phyloP scores from a whole-genome alignment of 805 yeast species.

The Metschnikowia similis region DNA sequence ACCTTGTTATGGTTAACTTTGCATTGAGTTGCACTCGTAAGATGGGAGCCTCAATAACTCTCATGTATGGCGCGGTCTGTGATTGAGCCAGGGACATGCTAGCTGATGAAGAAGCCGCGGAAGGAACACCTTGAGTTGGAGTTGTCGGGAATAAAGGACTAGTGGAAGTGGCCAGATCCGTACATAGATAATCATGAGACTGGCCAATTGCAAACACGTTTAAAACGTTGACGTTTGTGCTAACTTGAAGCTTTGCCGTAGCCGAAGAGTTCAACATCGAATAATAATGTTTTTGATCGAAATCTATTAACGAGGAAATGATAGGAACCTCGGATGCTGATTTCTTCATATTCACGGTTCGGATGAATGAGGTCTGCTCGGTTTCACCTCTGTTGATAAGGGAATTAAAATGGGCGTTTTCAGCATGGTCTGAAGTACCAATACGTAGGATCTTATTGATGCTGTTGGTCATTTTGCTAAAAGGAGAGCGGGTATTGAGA shows the following conservation, averaged over 20 bases:
- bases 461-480: slow-evolving; percentile 30
- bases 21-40: slow-evolving; percentile 38
- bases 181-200: slow-evolving; percentile 20
- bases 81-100: slow-evolving; percentile 8
- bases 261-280: slow-evolving; percentile 25
- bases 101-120: slow-evolving; percentile 9
- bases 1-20: slow-evolving; percentile 36
- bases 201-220: slow-evolving; percentile 41
- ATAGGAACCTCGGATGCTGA: slow-evolving; percentile 2
- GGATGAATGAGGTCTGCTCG: not conserved
- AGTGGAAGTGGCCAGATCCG: slow-evolving; percentile 17
- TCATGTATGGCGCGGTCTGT: slow-evolving; percentile 20
- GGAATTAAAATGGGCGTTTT: slow-evolving; percentile 3
- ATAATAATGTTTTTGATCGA: slow-evolving; percentile 28
- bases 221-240: slow-evolving; percentile 48
- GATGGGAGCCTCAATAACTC: slow-evolving; percentile 42
- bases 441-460: slow-evolving; percentile 26
- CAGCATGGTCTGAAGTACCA: slow-evolving; percentile 6
- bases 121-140: not conserved
- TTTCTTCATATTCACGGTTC: slow-evolving; percentile 1
- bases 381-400: slow-evolving; percentile 1
- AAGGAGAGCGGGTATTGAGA: slow-evolving; percentile 21
- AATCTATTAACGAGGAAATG: slow-evolving; percentile 26
- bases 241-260: slow-evolving; percentile 36
- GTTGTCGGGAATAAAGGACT: slow-evolving; percentile 19